Evolutionary conservation across 192 early-diverging fungal genomes (phyloP).

Genomic region (Linderina pennispora): DNA sequence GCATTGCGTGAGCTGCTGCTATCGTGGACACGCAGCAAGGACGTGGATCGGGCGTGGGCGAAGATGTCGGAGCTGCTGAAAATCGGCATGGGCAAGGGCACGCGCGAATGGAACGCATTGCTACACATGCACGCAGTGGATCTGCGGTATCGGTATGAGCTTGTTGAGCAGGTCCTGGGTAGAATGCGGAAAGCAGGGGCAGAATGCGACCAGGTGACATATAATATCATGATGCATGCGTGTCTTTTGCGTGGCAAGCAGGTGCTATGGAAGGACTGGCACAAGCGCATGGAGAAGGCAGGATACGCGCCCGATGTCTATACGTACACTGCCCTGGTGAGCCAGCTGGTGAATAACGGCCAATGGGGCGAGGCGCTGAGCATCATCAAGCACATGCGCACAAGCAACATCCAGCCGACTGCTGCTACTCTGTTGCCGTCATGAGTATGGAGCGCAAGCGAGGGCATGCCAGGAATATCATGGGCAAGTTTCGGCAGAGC

Average conservation of each 20-base stretch:
- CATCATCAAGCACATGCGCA: slow-evolving; percentile 13
- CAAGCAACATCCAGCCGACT: neutral
- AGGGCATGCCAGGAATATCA: too few relatives aligned
- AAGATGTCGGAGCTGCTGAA: slow-evolving; percentile 8
- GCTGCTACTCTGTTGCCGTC: slow-evolving; percentile 4
- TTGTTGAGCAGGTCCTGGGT: slow-evolving; percentile 17
- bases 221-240: slow-evolving; percentile 34
- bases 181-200: slow-evolving; percentile 20
- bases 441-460: slow-evolving; percentile 19
- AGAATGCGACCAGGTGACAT: slow-evolving; percentile 13
- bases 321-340: slow-evolving; percentile 16
- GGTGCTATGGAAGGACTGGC: slow-evolving; percentile 21
- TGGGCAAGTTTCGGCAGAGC: slow-evolving; percentile 15
- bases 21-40: slow-evolving; percentile 21
- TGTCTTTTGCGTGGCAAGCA: slow-evolving; percentile 22
- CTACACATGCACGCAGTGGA: slow-evolving; percentile 32
- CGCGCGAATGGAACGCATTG: slow-evolving; percentile 34
- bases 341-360: slow-evolving; percentile 15
- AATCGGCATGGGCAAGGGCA: slow-evolving; percentile 8
- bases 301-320: slow-evolving; percentile 5
- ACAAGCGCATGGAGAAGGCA: slow-evolving; percentile 12
- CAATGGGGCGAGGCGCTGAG: slow-evolving; percentile 27
- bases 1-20: slow-evolving; percentile 19
- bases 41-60: slow-evolving; percentile 17
- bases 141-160: slow-evolving; percentile 22